Evolutionary conservation across 2,329 filamentous ascomycete genomes (phyloP), one percentile per base, ranked within the genome.

Genomic region (Ceratocystis destructans): DNA sequence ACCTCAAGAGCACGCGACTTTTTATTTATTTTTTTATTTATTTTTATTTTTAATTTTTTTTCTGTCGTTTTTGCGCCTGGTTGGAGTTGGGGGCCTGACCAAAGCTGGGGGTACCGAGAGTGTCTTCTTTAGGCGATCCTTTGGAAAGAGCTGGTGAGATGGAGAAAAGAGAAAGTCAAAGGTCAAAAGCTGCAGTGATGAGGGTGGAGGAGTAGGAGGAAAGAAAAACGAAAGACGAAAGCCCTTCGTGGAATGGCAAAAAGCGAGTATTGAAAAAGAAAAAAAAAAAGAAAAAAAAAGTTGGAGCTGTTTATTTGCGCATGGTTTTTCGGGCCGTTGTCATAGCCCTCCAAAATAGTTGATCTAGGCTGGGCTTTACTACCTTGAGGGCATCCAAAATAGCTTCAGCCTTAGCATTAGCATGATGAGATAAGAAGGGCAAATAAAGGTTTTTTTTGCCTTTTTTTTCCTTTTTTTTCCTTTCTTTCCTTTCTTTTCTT

Each of bases 241-340:
- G 37, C 10, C 37, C 37, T 15, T 41, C 12, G 37, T 4, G 12
- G 37, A 41, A 41, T 15, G 10, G 10, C 10, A 41, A 46, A 61
- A 62, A 65, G 64, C 53, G 55, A 41, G 22, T 22, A 22, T 22
- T 22, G 22, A 22, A 22, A 22, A 22, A 22, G 22, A 22, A 67
- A 68, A 63, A 12, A 66, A 44, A 22, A 62, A 61, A 48, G 31
- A 50, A 64, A 37, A 33, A 64, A 64, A 50, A 65, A 62, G 41
- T 46, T 46, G 45, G 45, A 46, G 41, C 22, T 46, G 41, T 46
- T 62, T 46, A 48, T 45, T 48, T 46, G 41, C 22, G 25, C 61
- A 31, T 62, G 20, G 61, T 66, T 44, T n/a, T 33, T n/a, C 22
- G 37, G 61, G 61, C 62, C 33, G 61, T 46, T 59, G 61, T 45